Conservation (phyloP, 768 basidiomycete genomes). For the Boletus fagicola region DNA sequence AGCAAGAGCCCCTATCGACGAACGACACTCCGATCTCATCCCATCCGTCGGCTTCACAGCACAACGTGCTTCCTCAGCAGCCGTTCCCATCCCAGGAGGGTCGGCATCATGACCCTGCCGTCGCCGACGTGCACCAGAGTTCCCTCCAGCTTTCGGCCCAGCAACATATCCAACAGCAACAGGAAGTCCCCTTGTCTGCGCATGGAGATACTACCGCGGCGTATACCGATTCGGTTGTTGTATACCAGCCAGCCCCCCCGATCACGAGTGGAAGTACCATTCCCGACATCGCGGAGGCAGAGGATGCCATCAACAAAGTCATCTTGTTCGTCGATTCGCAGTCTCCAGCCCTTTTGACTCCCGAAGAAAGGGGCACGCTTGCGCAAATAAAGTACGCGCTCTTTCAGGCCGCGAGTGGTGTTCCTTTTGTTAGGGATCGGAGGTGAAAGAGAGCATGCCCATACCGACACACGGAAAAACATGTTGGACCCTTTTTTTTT, state of each 20-base stretch:
- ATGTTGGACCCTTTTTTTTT: constrained; percentile 7
- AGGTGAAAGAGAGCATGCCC: constrained; percentile 20
- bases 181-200: constrained; percentile 29
- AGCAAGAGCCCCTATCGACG: constrained; percentile 30
- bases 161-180: constrained; percentile 31
- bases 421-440: constrained; percentile 35
- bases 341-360: constrained; percentile 29
- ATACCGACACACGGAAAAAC: not conserved
- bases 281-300: constrained; percentile 49
- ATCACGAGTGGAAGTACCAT: constrained; percentile 33
- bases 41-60: constrained; percentile 28
- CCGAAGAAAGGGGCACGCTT: constrained; percentile 42
- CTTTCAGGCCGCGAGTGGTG: constrained; percentile 45
- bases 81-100: constrained; percentile 29
- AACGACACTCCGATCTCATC: constrained; percentile 32
- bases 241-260: constrained; percentile 35
- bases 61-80: constrained; percentile 31
- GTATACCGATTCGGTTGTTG: constrained; percentile 30
- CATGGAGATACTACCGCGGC: constrained; percentile 24
- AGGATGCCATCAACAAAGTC: constrained; percentile 53
- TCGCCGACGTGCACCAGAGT: constrained; percentile 27
- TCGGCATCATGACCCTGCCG: constrained; percentile 27
- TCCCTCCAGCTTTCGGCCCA: constrained; percentile 30
- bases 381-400: constrained; percentile 50
- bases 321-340: constrained; percentile 51